phyloP scores from a whole-genome alignment of 1,139 yeast genomes.

The Candida mesenterica region DNA sequence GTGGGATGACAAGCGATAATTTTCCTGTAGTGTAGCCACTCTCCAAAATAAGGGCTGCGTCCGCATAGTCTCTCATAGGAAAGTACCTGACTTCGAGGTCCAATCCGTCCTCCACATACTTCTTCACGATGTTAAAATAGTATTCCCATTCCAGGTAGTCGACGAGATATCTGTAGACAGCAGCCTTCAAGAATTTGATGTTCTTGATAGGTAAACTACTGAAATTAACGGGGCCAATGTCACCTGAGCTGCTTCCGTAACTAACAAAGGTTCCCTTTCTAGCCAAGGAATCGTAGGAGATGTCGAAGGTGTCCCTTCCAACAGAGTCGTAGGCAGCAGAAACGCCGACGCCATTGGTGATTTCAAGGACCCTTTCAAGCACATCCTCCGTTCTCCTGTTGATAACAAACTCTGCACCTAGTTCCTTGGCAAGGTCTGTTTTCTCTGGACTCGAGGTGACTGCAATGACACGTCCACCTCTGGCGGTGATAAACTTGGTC shows the following conservation, averaged over 20 bases:
- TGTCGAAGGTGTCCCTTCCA: constrained; percentile 75
- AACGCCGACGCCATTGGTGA: constrained; percentile 73
- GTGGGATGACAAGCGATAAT: constrained; percentile 51
- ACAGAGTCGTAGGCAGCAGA: constrained; percentile 74
- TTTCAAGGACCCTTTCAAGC: constrained; percentile 55
- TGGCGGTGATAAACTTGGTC: constrained; percentile 56
- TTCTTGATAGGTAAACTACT: constrained; percentile 57
- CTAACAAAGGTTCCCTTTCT: constrained; percentile 74
- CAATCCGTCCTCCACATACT: constrained; percentile 49
- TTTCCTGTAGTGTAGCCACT: constrained; percentile 78
- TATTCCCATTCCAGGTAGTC: constrained; percentile 57
- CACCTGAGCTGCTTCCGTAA: constrained; percentile 87
- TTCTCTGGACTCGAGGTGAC: constrained; percentile 75
- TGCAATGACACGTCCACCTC: constrained; percentile 82
- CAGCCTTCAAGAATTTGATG: constrained; percentile 63
- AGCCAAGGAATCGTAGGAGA: constrained; percentile 59
- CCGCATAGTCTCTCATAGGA: constrained; percentile 59
- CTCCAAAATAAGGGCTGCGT: constrained; percentile 69
- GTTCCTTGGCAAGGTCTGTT: constrained; percentile 53
- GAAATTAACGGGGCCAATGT: constrained; percentile 64
- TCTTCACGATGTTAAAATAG: constrained; percentile 48
- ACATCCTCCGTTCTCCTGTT: constrained; percentile 60
- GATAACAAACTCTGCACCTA: constrained; percentile 76
- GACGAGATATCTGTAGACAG: constrained; percentile 49
- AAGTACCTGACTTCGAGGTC: constrained; percentile 55